Conservation (phyloP, 345 rosid species). For the Murraya koenigii region DNA sequence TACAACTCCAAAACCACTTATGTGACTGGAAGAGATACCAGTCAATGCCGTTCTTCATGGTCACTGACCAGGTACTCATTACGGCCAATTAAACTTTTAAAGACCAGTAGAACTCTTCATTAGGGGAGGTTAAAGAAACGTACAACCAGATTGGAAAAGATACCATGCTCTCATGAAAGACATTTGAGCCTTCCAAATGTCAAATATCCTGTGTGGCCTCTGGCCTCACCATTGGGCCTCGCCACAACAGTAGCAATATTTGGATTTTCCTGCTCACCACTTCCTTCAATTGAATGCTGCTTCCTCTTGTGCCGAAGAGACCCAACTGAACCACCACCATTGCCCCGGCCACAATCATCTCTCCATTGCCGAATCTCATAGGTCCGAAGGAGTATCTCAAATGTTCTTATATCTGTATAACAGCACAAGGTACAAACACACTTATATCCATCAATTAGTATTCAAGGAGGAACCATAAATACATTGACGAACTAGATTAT, state of each 20-base stretch:
- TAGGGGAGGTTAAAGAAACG: not conserved
- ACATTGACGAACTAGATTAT: not conserved
- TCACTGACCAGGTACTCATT: not conserved
- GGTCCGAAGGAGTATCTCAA: slow-evolving; percentile 78
- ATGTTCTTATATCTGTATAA: slow-evolving; percentile 73
- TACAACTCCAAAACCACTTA: not conserved
- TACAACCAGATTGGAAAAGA: not conserved
- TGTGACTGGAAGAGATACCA: not conserved
- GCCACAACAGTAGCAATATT: slow-evolving; percentile 52
- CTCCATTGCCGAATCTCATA: slow-evolving; percentile 81
- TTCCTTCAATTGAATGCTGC: slow-evolving; percentile 45
- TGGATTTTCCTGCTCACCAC: slow-evolving; percentile 20
- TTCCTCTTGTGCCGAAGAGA: slow-evolving; percentile 73
- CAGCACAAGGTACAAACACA: slow-evolving; percentile 1
- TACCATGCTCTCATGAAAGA: slow-evolving; percentile 20
- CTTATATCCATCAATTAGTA: not conserved
- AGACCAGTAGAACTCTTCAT: not conserved
- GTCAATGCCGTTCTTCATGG: not conserved
- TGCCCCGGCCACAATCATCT: slow-evolving; percentile 28
- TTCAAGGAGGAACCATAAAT: not conserved
- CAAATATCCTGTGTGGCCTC: slow-evolving; percentile 95
- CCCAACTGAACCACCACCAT: slow-evolving; percentile 30
- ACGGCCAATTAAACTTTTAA: not conserved
- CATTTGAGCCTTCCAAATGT: slow-evolving; percentile 89
- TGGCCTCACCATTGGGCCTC: slow-evolving; percentile 70